Evolutionary conservation across 2,329 filamentous ascomycete genomes (phyloP), one percentile per base, ranked within the genome.

Genomic region (Colletotrichum salicis): DNA sequence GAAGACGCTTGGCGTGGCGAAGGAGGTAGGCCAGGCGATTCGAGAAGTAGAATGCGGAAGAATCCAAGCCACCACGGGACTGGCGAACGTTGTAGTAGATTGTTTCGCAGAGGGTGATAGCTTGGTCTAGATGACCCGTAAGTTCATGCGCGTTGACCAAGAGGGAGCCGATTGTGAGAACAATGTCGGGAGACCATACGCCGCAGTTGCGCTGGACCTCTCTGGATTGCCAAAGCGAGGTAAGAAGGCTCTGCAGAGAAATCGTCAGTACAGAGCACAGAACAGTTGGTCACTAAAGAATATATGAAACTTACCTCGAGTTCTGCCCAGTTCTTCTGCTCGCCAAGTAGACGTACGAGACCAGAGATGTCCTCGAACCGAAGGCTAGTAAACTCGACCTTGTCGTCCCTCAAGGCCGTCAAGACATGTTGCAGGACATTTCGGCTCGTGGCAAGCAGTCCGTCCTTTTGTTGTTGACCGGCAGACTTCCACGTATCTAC

Each of bases 301-400:
- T 29, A 2, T 5, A 8, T 10, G 2, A 11, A 29, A 24, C 64
- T 37, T 60, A 71, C 75, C 74, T 87, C 85, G 12, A 87, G 81
- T 61, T 86, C 84, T 24, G 78, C 76, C 70, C 82, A 86, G 75
- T 87, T 85, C 67, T 80, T 76, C 69, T 87, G 85, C 29, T 84
- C 82, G 35, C 85, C 86, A 1, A 88, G 80, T 4, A 88, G 78
- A 11, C 81, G 81, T 33, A 86, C 80, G 1, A 87, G 79, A 8
- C 82, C 82, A 22, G 82, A 82, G 1, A 88, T 77, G 48, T 87
- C 85, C 37, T 82, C 79, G 63, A 85, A 82, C 24, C 80, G 79
- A 19, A 88, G 75, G 11, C 81, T 79, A 15, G 82, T 77, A 52
- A 87, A 80, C 69, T 86, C 83, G 55, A 88, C 81, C 22, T 85